Conservation (phyloP, 768 basidiomycete species). For the Amanita molliuscula region DNA sequence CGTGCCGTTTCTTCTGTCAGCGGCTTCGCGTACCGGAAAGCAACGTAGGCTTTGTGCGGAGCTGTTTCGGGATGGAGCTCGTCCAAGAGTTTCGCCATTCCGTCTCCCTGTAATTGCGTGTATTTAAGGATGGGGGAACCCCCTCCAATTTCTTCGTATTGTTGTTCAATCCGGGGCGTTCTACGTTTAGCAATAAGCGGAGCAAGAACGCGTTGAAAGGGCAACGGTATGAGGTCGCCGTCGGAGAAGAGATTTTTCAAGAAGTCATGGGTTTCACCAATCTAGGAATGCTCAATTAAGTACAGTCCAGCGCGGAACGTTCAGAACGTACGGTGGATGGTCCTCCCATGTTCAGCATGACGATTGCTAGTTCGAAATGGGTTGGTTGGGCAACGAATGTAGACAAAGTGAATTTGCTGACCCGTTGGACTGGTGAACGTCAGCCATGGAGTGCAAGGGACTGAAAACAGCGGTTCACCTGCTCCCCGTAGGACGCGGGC, state of each 20-base stretch:
- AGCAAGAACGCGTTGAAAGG: conserved; percentile 81
- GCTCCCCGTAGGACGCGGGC: conserved; percentile 22
- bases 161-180: conserved; percentile 87
- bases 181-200: conserved; percentile 83
- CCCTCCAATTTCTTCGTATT: conserved; percentile 91
- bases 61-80: conserved; percentile 90
- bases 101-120: conserved; percentile 80
- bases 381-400: neutral
- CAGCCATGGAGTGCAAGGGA: neutral
- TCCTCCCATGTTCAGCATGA: conserved; percentile 99
- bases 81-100: conserved; percentile 85
- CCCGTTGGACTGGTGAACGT: conserved; percentile 47
- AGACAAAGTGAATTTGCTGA: conserved; percentile 16
- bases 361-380: conserved; percentile 46
- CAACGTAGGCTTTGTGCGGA: conserved; percentile 93
- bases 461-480: conserved; percentile 14
- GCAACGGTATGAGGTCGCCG: conserved; percentile 90
- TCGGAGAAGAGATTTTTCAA: conserved; percentile 87
- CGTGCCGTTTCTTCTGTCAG: conserved; percentile 74
- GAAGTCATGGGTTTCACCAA: conserved; percentile 88
- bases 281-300: conserved; percentile 30
- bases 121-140: conserved; percentile 93
- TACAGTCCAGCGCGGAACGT: conserved; percentile 3
- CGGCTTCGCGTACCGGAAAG: conserved; percentile 89
- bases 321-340: conserved; percentile 75